phyloP scores from a whole-genome alignment of 2,329 filamentous ascomycete species.

The Zasmidium citrigriseum region DNA sequence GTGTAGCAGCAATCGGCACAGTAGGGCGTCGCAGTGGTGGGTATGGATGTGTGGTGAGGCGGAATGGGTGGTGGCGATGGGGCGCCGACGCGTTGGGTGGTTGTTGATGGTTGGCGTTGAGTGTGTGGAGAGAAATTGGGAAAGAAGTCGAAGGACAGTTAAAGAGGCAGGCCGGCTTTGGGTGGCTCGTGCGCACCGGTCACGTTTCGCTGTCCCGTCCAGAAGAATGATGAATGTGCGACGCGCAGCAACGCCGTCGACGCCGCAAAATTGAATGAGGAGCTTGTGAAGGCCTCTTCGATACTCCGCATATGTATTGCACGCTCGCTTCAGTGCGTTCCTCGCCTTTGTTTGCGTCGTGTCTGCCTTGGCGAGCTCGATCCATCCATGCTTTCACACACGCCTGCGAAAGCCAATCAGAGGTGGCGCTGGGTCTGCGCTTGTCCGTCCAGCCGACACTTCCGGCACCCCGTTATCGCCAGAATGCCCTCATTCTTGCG shows the following conservation, averaged over 20 bases:
- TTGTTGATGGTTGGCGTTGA: conserved; percentile 23
- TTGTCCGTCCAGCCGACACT: conserved; percentile 6
- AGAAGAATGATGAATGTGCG: conserved; percentile 9
- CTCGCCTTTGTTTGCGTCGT: conserved; percentile 11
- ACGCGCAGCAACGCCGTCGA: conserved; percentile 4
- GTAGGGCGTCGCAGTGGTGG: conserved; percentile 13
- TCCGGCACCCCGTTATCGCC: background rate
- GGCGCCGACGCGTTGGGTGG: conserved; percentile 19
- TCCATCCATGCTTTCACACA: conserved; percentile 5
- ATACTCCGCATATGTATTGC: conserved; percentile 30
- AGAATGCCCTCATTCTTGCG: background rate
- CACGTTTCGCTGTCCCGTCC: conserved; percentile 6
- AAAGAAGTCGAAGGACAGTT: conserved; percentile 8
- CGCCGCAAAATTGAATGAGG: conserved; percentile 23
- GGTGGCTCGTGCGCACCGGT: conserved; percentile 5
- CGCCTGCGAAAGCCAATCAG: conserved; percentile 11
- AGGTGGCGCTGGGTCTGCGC: conserved; percentile 3
- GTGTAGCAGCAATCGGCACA: conserved; percentile 7
- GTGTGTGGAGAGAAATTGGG: conserved; percentile 15
- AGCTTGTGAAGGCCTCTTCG: conserved; percentile 24
- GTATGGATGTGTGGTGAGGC: conserved; percentile 8
- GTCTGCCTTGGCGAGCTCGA: conserved; percentile 15
- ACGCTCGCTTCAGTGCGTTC: conserved; percentile 10
- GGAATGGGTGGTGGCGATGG: conserved; percentile 18
- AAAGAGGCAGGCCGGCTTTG: background rate